A percentile compares a stretch with the other conserved stretches of the same genome.
Conservation (phyloP, 106 monocot genomes). For the Dactylorhiza incarnata region DNA sequence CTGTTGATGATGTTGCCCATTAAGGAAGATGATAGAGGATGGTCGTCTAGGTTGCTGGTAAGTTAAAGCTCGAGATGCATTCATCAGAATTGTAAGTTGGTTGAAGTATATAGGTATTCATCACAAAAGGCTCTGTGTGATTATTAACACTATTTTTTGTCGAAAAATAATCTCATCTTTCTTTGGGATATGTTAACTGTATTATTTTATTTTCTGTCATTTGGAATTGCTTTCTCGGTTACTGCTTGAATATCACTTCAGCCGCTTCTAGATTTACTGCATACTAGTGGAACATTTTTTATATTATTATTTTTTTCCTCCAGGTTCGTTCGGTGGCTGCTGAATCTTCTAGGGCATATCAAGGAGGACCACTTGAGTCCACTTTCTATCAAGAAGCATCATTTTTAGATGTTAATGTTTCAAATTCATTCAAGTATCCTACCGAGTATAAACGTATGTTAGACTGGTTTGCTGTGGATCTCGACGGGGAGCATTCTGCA, state of each 20-base stretch:
- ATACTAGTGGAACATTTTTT: not conserved
- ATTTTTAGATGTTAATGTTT: conserved; percentile 18
- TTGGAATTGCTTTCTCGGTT: not conserved
- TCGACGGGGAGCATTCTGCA: conserved; percentile 96
- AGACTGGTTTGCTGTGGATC: conserved; percentile 97
- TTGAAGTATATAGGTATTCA: not conserved
- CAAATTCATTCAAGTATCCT: conserved; percentile 39
- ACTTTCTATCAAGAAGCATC: conserved; percentile 78
- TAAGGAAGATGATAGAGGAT: too few relatives aligned
- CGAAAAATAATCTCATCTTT: not conserved
- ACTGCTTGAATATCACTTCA: not conserved
- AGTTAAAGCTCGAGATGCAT: not conserved
- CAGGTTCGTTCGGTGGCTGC: conserved; percentile 96
- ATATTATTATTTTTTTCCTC: conserved; percentile 11
- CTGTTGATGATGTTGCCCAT: too few relatives aligned
- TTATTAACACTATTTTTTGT: not conserved
- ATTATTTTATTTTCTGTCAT: not conserved
- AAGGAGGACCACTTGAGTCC: conserved; percentile 79
- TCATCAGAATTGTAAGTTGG: not conserved
- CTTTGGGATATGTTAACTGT: not conserved
- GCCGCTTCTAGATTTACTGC: not conserved
- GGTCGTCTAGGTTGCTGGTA: not conserved
- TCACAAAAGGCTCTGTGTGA: not conserved
- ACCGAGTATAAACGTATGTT: conserved; percentile 46
- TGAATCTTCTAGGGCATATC: conserved; percentile 89